Conservation (phyloP, 306 rosid genomes). For the Cyamopsis tetragonoloba region DNA sequence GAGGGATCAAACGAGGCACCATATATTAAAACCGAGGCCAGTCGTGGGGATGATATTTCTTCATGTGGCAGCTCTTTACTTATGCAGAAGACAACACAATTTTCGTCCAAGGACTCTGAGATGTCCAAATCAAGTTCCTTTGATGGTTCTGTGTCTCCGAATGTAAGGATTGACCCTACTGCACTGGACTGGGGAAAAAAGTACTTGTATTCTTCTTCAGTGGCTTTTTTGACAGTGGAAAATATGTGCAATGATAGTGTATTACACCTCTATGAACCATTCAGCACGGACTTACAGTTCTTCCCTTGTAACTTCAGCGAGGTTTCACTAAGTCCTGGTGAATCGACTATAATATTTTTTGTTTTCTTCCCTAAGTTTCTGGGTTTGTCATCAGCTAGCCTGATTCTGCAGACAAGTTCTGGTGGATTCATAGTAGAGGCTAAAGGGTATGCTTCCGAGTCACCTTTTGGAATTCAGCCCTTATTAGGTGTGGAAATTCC, state of each 20-base stretch:
- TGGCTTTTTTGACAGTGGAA: constrained; percentile 63
- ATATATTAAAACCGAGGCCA: constrained; percentile 44
- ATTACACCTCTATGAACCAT: constrained; percentile 83
- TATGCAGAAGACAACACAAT: constrained; percentile 46
- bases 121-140: constrained; percentile 42
- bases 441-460: constrained; percentile 69
- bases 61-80: constrained; percentile 47
- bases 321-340: constrained; percentile 72
- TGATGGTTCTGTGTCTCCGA: constrained; percentile 48
- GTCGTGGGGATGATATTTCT: constrained; percentile 43
- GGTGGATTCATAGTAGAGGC: constrained; percentile 90
- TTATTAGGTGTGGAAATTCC: constrained; percentile 48
- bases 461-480: constrained; percentile 78
- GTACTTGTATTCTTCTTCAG: constrained; percentile 63
- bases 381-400: constrained; percentile 71
- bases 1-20: constrained; percentile 47
- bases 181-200: constrained; percentile 78
- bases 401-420: constrained; percentile 81
- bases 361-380: constrained; percentile 73
- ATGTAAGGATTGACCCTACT: constrained; percentile 64
- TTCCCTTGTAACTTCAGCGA: constrained; percentile 84
- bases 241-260: constrained; percentile 73
- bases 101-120: constrained; percentile 39
- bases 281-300: constrained; percentile 83
- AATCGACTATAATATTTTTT: constrained; percentile 60